A percentile compares a stretch with the other conserved stretches of the same genome.
These are phyloP conservation scores for Myriosclerotinia duriaeana DNA, from an alignment of 2,329 filamentous ascomycete genomes.

Conservation along the genomic window DNA sequence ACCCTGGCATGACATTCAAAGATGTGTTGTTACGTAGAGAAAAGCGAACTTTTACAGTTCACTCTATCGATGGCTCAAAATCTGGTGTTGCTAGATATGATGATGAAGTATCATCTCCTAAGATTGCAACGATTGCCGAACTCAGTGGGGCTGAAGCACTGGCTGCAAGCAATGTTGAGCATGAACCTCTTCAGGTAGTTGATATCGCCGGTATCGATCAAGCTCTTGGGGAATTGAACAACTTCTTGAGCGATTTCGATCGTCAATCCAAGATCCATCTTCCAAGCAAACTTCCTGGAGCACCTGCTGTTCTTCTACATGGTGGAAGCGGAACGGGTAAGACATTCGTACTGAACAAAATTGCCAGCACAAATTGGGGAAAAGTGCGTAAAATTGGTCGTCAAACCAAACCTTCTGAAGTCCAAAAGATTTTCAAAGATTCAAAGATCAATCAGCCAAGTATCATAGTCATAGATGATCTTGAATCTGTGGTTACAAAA, in stretches of 20 bases:
- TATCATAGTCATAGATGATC: conserved; percentile 74
- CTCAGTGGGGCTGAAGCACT: conserved; percentile 19
- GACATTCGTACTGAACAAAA: conserved; percentile 66
- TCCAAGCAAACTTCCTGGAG: conserved; percentile 34
- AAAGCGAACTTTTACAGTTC: conserved; percentile 61
- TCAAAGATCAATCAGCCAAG: conserved; percentile 70
- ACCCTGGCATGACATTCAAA: conserved; percentile 70
- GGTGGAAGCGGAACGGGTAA: conserved; percentile 86
- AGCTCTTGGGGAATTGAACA: conserved; percentile 66
- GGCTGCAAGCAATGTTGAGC: conserved; percentile 22
- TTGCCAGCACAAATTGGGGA: conserved; percentile 69
- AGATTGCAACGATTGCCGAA: conserved; percentile 28
- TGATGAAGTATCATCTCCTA: conserved; percentile 33
- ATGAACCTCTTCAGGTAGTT: conserved; percentile 45
- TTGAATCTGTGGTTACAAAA: conserved; percentile 68
- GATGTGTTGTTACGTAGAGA: conserved; percentile 55
- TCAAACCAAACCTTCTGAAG: conserved; percentile 55
- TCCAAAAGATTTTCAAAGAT: conserved; percentile 68
- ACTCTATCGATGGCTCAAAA: conserved; percentile 52
- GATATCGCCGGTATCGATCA: conserved; percentile 67
- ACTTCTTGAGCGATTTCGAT: conserved; percentile 59
- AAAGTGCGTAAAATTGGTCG: conserved; percentile 62
- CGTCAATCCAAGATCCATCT: conserved; percentile 39
- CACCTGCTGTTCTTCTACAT: conserved; percentile 56
- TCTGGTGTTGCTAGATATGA: conserved; percentile 43